phyloP scores from a whole-genome alignment of 225 moss, liverwort and hornwort species.

The Physcomitrellopsis africana region DNA sequence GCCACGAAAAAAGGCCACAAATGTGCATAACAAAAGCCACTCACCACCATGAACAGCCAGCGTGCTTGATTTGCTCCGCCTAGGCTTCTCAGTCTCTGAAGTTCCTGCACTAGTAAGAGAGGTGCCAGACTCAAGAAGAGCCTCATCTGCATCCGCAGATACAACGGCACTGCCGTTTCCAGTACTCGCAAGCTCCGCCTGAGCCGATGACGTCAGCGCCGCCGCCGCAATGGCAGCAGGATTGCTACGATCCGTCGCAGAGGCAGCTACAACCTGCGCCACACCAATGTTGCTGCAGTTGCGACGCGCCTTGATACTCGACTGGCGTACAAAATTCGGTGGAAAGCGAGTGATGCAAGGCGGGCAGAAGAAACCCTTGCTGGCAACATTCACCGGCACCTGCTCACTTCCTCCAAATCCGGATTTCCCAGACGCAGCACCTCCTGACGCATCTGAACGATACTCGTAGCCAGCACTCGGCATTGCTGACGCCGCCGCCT shows the following conservation, averaged over 20 bases:
- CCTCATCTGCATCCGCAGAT: conserved; percentile 25
- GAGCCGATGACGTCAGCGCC: conserved; percentile 42
- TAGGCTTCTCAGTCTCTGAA: conserved; percentile 26
- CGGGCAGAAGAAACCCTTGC: conserved; percentile 62
- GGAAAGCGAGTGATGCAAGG: conserved; percentile 80
- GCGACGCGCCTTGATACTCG: conserved; percentile 94
- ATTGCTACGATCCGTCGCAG: conserved; percentile 78
- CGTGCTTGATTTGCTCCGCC: conserved; percentile 62
- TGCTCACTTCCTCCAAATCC: conserved; percentile 44
- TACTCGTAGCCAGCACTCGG: conserved; percentile 58
- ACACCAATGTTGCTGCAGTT: conserved; percentile 99
- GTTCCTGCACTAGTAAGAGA: conserved; percentile 24
- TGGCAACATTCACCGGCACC: conserved; percentile 39
- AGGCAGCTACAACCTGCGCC: conserved; percentile 97
- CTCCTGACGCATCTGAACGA: conserved; percentile 79
- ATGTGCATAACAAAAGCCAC: conserved; percentile 12
- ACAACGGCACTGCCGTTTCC: conserved; percentile 26
- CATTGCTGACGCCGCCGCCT: conserved; percentile 40
- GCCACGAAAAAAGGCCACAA: no score
- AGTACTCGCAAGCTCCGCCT: conserved; percentile 15
- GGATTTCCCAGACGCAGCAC: conserved; percentile 60
- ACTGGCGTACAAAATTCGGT: conserved; percentile 91
- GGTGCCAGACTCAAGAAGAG: conserved; percentile 25
- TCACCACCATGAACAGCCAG: conserved; percentile 91
- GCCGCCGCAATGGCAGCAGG: conserved; percentile 54